Base-by-base conservation (phyloP, 139 green algal species). In the Chlorella sp. region DNA sequence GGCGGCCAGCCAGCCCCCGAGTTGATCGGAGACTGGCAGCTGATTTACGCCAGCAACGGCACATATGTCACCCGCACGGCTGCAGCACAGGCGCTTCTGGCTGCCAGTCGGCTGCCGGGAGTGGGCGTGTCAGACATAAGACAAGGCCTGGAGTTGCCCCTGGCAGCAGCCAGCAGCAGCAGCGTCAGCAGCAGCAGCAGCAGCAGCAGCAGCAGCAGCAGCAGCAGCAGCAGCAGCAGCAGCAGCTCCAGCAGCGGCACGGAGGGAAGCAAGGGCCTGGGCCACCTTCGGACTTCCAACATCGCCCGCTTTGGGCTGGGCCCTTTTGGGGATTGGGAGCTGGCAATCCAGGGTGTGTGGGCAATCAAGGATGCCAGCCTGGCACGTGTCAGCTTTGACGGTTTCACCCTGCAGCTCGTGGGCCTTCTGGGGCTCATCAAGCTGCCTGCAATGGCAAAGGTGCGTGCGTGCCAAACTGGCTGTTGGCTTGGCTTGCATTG, bases 361-460 rank as follows among this genome's bases (percentile, higher is more conserved):
- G 66, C 42, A 4, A 30, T 88, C 14, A 40, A 42, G 39, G 68
- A 81, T 22, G 71, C 37, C 68, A 64, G 12, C 12, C 66, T 88
- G 64, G 84, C 84, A 16, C 71, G 66, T 14, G 71, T 88, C 66
- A 81, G 28, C 26, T 88, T 88, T 18, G 73, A 48, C 68, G 68
- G 68, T 7, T 88, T 71, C 84, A 68, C 37, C 15, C 84, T 88
- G 84, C 84, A 88, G 84, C 84, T 88, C 66, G 28, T 32, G 37
- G 84, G 84, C 4, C 66, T 88, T 28, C 53, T 88, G n/a, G 84
- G 64, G 18, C 11, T 77, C 9, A 37, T 87, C 36, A 79, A 68
- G 84, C 84, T 88, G 68, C 84, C 84, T 0, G 37, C 28, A 39
- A 88, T 88, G 84, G 84, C 84, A 15, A 88, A 88, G 84, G 84